A percentile compares a stretch with the other conserved stretches of the same genome.
phyloP scores from a whole-genome alignment of 495 filamentous ascomycete genomes.

The Amniculicola lignicola region DNA sequence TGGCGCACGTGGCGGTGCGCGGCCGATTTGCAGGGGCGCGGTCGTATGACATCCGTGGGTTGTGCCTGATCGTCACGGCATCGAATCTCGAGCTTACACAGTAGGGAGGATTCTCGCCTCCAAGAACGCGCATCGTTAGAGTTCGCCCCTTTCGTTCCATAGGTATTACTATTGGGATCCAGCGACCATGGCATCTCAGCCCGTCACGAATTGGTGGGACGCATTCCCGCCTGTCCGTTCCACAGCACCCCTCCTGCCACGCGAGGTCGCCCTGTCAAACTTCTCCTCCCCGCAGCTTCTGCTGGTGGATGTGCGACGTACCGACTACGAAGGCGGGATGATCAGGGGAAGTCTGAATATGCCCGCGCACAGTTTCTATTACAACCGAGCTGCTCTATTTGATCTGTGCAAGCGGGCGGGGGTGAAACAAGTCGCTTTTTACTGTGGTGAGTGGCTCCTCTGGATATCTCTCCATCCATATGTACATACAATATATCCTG shows the following conservation, averaged over 20 bases:
- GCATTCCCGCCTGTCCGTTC: conserved; percentile 18
- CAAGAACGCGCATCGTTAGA: too few species aligned
- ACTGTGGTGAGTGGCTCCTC: conserved; percentile 49
- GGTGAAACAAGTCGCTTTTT: conserved; percentile 48
- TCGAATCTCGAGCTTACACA: too few species aligned
- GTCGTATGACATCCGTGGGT: too few species aligned
- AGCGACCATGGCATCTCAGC: conserved; percentile 5
- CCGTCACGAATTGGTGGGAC: conserved; percentile 18
- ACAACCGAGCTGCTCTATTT: conserved; percentile 42
- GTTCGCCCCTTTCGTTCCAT: background rate
- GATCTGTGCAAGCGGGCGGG: conserved; percentile 45
- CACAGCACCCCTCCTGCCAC: conserved; percentile 26
- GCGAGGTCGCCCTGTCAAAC: conserved; percentile 15
- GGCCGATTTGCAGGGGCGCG: too few species aligned
- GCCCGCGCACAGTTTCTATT: conserved; percentile 50
- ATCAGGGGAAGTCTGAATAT: conserved; percentile 50
- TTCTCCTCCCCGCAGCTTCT: conserved; percentile 30
- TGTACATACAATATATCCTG: too few species aligned
- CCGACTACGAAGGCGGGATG: conserved; percentile 46
- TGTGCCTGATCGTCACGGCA: too few species aligned
- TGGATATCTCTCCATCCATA: too few species aligned
- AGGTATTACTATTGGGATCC: conserved; percentile 14
- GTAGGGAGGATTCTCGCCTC: too few species aligned
- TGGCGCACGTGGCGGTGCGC: too few species aligned
- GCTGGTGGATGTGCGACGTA: conserved; percentile 41